Conservation (phyloP, 164 flowering plant species). For the Kingdonia uniflora region DNA sequence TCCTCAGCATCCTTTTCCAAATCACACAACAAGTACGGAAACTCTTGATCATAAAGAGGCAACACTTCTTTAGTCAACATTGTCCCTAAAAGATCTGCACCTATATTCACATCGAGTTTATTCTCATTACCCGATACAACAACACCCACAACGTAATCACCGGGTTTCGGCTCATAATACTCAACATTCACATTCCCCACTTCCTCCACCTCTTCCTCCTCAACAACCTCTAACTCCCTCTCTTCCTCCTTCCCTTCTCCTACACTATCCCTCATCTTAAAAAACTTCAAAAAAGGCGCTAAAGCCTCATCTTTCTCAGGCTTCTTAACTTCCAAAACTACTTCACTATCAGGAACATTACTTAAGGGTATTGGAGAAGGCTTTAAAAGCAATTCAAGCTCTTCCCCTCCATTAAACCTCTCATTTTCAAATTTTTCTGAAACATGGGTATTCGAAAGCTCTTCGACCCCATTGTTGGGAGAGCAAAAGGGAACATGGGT, state of each 20-base stretch:
- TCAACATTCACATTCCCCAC: conserved; percentile 34
- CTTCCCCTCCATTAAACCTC: conserved; percentile 26
- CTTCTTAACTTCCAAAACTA: conserved; percentile 15
- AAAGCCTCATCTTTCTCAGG: conserved; percentile 43
- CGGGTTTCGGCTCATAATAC: conserved; percentile 85
- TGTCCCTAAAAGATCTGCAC: conserved; percentile 76
- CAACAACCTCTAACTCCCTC: conserved; percentile 9
- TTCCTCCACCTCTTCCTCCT: conserved; percentile 3
- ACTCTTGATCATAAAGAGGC: conserved; percentile 75
- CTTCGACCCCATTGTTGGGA: conserved; percentile 22
- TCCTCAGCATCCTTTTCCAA: conserved; percentile 49
- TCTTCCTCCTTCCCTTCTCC: conserved; percentile 11
- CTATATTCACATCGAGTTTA: conserved; percentile 84
- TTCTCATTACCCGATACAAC: conserved; percentile 97
- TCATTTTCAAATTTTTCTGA: conserved; percentile 20
- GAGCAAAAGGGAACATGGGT: conserved; percentile 37
- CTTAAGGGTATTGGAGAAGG: conserved; percentile 34
- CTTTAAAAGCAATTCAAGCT: conserved; percentile 56
- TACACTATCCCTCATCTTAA: conserved; percentile 35
- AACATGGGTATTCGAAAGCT: conserved; percentile 27
- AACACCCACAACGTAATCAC: conserved; percentile 87
- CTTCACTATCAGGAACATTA: conserved; percentile 20
- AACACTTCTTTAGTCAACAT: conserved; percentile 94
- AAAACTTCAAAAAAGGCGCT: conserved; percentile 77
- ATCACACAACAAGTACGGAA: conserved; percentile 61